Base-by-base conservation (phyloP, 225 moss, liverwort and hornwort species). In the Neckera pumila region DNA sequence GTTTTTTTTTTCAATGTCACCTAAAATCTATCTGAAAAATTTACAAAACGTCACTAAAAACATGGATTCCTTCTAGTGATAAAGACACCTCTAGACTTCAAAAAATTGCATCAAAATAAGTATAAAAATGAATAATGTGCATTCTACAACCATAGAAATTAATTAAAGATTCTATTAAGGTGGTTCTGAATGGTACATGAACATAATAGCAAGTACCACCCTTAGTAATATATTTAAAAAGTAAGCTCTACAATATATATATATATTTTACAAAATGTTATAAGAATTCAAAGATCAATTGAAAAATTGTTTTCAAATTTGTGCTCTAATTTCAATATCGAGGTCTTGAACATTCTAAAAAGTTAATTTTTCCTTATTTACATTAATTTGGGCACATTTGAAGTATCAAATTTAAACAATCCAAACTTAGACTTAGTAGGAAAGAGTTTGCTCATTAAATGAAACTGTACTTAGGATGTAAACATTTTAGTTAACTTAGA, bases 51-150 rank as follows among this genome's bases (percentile, higher is more conserved):
- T n/a, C n/a, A n/a, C n/a, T n/a, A n/a, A n/a, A n/a, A n/a, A n/a
- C n/a, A n/a, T n/a, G n/a, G n/a, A n/a, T n/a, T n/a, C n/a, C n/a
- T n/a, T n/a, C n/a, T n/a, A n/a, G n/a, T n/a, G n/a, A n/a, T n/a
- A n/a, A 17, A 31, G 3, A 6, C 6, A 3, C 7, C 7, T 10
- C 12, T 1, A 12, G 0, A 12, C 49, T 74, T 12, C 2, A 4
- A 73, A 74, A 42, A 74, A 5, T 7, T 74, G 11, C 31, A 74
- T 47, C 7, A 11, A 74, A 74, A 7, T 11, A 47, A 47, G 9
- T 2, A 12, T 11, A 19, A 11, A 17, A 70, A 28, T 30, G 2
- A 43, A 0, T 17, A 17, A 30, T 18, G 4, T 11, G 6, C 28
- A 73, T 45, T 45, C 17, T 27, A 10, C 42, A 42, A 42, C 17